These are phyloP conservation scores for Paraconiothyrium brasiliense DNA, from an alignment of 2,329 filamentous ascomycete genomes.

Conservation along the genomic window DNA sequence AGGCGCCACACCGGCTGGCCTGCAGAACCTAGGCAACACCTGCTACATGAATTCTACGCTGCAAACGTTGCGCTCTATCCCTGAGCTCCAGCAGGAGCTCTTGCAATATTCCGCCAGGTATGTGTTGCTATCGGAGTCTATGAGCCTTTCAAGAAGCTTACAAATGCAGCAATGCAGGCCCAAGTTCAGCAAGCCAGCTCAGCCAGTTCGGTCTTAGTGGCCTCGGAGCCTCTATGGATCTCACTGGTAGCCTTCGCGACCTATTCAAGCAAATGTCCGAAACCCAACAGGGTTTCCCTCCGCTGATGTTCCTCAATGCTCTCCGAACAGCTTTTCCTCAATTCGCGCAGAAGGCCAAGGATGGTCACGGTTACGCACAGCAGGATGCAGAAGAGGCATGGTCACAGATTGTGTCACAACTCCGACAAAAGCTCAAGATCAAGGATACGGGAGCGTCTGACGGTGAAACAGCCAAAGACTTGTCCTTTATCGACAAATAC, in stretches of 20 bases:
- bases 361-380: conserved; percentile 88
- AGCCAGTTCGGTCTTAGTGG: conserved; percentile 66
- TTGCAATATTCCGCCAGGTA: conserved; percentile 65
- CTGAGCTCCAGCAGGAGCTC: conserved; percentile 86
- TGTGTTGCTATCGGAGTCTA: not conserved
- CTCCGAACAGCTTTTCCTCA: conserved; percentile 85
- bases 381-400: conserved; percentile 99
- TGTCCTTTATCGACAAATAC: conserved; percentile 88
- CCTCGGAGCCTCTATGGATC: conserved; percentile 70
- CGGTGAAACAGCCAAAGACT: conserved; percentile 50
- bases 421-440: conserved; percentile 79
- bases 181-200: conserved; percentile 45
- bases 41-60: conserved; percentile 98
- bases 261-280: conserved; percentile 90
- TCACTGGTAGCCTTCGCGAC: conserved; percentile 79
- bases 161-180: conserved; percentile 38
- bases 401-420: conserved; percentile 89
- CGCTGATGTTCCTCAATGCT: conserved; percentile 81
- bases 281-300: conserved; percentile 87
- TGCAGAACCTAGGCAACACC: conserved; percentile 94
- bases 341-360: conserved; percentile 88
- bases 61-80: conserved; percentile 88
- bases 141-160: conserved; percentile 23
- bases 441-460: conserved; percentile 59
- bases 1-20: conserved; percentile 85